phyloP scores from a whole-genome alignment of 129 eudicot species.

The Dittrichia graveolens region DNA sequence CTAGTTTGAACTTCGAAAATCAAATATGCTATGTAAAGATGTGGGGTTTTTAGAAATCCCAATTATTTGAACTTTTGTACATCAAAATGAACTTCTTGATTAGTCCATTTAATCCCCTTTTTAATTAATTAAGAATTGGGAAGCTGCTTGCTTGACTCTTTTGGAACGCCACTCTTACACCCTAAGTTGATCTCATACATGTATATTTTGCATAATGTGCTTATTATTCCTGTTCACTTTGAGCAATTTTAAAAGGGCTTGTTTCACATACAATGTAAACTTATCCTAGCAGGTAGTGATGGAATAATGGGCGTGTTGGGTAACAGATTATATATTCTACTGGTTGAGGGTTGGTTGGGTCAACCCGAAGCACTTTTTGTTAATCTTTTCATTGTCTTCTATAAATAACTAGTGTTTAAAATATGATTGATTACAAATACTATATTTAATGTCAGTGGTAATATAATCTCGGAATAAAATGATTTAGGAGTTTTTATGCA shows the following conservation, averaged over 20 bases:
- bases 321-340: neutral
- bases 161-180: neutral
- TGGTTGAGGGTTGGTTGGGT: neutral
- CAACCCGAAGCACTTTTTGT: neutral
- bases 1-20: neutral
- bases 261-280: neutral
- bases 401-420: neutral
- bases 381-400: neutral
- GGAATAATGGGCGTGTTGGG: neutral
- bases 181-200: neutral
- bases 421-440: neutral
- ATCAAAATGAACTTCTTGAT: neutral
- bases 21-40: neutral
- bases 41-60: neutral
- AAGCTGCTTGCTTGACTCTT: neutral
- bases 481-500: neutral
- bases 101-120: neutral
- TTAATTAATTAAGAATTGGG: neutral
- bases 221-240: conserved; percentile 17
- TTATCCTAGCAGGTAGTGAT: neutral
- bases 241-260: neutral
- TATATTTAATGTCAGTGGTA: neutral
- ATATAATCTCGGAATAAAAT: neutral
- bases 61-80: neutral
- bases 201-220: neutral